Conservation (phyloP, 139 green algal species). For the Tetradesmus lagerheimii region DNA sequence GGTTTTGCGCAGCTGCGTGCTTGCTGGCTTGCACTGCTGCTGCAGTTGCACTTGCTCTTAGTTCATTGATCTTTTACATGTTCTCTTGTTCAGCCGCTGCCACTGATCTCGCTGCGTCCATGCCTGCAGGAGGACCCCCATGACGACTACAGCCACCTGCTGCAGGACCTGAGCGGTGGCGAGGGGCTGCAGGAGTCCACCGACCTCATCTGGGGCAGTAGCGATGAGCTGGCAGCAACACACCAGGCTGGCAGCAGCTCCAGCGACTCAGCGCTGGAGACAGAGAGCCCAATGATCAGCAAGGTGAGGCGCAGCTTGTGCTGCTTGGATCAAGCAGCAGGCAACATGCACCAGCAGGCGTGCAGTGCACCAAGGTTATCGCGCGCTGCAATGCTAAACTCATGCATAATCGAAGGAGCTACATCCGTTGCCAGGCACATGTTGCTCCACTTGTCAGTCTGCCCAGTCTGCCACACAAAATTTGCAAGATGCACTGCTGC, state of each 20-base stretch:
- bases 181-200: background rate
- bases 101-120: too few relatives aligned
- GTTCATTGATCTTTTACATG: too few relatives aligned
- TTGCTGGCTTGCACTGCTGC: background rate
- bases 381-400: too few relatives aligned
- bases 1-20: too few relatives aligned
- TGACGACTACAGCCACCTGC: slow-evolving; percentile 28
- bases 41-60: too few relatives aligned
- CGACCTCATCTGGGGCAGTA: slow-evolving; percentile 39
- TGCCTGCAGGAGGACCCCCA: slow-evolving; percentile 3
- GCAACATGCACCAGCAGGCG: too few relatives aligned
- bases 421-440: too few relatives aligned
- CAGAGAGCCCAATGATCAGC: slow-evolving; percentile 22
- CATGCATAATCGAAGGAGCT: too few relatives aligned
- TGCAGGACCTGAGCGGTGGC: slow-evolving; percentile 28
- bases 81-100: background rate
- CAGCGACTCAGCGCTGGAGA: slow-evolving; percentile 36
- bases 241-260: slow-evolving; percentile 1
- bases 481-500: too few relatives aligned
- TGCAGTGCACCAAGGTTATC: too few relatives aligned
- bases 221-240: background rate
- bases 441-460: too few relatives aligned
- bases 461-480: too few relatives aligned
- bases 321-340: background rate
- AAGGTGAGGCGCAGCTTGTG: slow-evolving; percentile 5